Conservation (phyloP, 2,329 filamentous ascomycete genomes). For the Colletotrichum echinochloae region DNA sequence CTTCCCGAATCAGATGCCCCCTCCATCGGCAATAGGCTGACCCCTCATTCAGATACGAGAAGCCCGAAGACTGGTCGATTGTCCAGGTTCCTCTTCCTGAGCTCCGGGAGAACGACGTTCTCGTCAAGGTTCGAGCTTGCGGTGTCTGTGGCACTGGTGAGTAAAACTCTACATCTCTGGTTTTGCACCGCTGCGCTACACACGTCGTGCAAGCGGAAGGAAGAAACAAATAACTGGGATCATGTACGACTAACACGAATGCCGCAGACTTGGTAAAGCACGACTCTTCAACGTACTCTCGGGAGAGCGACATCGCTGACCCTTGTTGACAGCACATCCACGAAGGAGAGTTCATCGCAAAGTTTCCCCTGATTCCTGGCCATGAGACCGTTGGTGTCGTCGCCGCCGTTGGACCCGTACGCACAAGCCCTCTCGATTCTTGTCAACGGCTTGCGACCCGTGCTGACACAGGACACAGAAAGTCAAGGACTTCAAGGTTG, state of each 20-base stretch:
- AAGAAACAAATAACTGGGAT: background rate
- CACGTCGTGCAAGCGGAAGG: background rate
- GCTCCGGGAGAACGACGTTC: slow-evolving; percentile 69
- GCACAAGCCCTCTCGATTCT: background rate
- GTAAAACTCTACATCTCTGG: slow-evolving; percentile 37
- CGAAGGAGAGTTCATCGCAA: slow-evolving; percentile 73
- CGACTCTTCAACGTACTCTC: background rate
- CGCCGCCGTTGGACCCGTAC: slow-evolving; percentile 63
- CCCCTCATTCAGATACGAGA: slow-evolving; percentile 63
- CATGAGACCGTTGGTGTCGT: slow-evolving; percentile 77
- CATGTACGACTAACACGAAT: slow-evolving; percentile 42
- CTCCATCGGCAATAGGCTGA: slow-evolving; percentile 42
- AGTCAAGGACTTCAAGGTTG: slow-evolving; percentile 70
- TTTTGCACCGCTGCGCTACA: background rate
- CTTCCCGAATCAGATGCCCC: slow-evolving; percentile 30
- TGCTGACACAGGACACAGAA: slow-evolving; percentile 50
- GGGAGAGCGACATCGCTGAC: slow-evolving; percentile 33
- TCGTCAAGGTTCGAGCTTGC: slow-evolving; percentile 76
- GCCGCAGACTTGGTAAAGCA: slow-evolving; percentile 51
- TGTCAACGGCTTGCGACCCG: background rate
- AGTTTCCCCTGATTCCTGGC: slow-evolving; percentile 75
- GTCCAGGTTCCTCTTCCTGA: slow-evolving; percentile 72
- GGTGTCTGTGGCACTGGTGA: slow-evolving; percentile 71
- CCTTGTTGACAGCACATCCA: slow-evolving; percentile 64
- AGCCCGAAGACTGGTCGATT: slow-evolving; percentile 70